phyloP scores from a whole-genome alignment of 2,329 filamentous ascomycete species.

The Paracoccidioides lutzii region DNA sequence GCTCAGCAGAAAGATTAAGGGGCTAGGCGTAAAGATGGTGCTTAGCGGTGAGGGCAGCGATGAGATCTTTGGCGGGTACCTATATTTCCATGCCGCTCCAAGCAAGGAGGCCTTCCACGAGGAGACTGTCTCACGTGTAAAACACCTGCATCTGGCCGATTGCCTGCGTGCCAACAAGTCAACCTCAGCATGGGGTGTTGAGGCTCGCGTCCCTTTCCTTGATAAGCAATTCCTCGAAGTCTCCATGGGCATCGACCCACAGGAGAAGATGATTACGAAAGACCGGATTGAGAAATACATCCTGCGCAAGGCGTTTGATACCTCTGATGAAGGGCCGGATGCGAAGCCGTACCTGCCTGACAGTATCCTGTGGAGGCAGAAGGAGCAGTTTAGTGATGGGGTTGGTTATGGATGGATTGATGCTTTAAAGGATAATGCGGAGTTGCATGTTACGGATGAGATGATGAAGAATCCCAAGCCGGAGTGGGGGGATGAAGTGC shows the following conservation, averaged over 20 bases:
- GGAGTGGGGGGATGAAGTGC: conserved; percentile 86
- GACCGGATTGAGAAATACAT: conserved; percentile 95
- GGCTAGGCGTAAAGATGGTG: conserved; percentile 99
- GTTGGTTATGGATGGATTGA: conserved; percentile 99
- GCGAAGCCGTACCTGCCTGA: conserved; percentile 82
- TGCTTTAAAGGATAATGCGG: conserved; percentile 85
- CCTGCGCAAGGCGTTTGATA: conserved; percentile 94
- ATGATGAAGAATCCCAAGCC: conserved; percentile 98
- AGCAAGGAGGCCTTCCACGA: conserved; percentile 86
- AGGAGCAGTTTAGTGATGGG: conserved; percentile 98
- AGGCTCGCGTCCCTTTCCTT: conserved; percentile 93
- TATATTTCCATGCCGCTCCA: conserved; percentile 95
- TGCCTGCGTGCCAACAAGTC: conserved; percentile 98
- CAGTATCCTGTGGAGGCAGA: conserved; percentile 93
- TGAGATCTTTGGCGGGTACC: conserved; percentile 95
- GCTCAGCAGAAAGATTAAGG: conserved; percentile 96
- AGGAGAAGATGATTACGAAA: conserved; percentile 89
- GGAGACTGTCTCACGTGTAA: conserved; percentile 85
- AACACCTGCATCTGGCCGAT: conserved; percentile 93
- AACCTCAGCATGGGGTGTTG: conserved; percentile 92
- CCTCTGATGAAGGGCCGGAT: conserved; percentile 61
- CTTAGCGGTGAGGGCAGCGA: conserved; percentile 92
- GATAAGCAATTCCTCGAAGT: conserved; percentile 94
- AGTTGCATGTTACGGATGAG: conserved; percentile 81
- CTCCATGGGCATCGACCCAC: conserved; percentile 84